Evolutionary conservation across 768 basidiomycete species (phyloP).

Genomic region (Amylocystis lapponica): DNA sequence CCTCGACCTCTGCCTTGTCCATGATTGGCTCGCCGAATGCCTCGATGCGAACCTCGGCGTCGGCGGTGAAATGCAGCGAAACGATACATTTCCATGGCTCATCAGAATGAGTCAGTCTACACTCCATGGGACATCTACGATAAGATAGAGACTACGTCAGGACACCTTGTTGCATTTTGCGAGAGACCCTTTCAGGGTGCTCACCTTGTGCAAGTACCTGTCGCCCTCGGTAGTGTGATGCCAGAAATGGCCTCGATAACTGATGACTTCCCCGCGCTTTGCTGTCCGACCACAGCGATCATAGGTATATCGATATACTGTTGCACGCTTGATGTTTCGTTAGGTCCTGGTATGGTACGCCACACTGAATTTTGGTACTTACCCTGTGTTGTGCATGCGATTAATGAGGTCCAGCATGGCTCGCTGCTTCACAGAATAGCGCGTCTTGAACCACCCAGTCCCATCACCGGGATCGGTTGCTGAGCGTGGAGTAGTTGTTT

Average conservation of each 20-base stretch:
- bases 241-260: slow-evolving; percentile 75
- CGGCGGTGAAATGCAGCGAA: slow-evolving; percentile 25
- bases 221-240: slow-evolving; percentile 61
- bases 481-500: too few relatives aligned
- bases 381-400: slow-evolving; percentile 59
- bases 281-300: slow-evolving; percentile 67
- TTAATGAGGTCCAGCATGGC: slow-evolving; percentile 58
- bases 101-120: slow-evolving; percentile 21
- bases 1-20: slow-evolving; percentile 51
- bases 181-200: background rate
- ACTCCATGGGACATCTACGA: slow-evolving; percentile 34
- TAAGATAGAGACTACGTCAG: background rate
- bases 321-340: slow-evolving; percentile 42
- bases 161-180: background rate
- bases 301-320: slow-evolving; percentile 67
- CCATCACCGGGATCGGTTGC: too few relatives aligned
- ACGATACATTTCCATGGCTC: slow-evolving; percentile 30
- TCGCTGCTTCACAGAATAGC: too few relatives aligned
- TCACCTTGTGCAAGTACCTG: slow-evolving; percentile 72
- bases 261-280: slow-evolving; percentile 73
- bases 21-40: slow-evolving; percentile 35
- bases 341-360: background rate
- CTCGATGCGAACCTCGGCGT: slow-evolving; percentile 12
- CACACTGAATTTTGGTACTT: slow-evolving; percentile 3
- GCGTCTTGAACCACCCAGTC: too few relatives aligned